A percentile compares a stretch with the other conserved stretches of the same genome.
Conservation (phyloP, 2,329 filamentous ascomycete species). For the Fusarium penzigii region DNA sequence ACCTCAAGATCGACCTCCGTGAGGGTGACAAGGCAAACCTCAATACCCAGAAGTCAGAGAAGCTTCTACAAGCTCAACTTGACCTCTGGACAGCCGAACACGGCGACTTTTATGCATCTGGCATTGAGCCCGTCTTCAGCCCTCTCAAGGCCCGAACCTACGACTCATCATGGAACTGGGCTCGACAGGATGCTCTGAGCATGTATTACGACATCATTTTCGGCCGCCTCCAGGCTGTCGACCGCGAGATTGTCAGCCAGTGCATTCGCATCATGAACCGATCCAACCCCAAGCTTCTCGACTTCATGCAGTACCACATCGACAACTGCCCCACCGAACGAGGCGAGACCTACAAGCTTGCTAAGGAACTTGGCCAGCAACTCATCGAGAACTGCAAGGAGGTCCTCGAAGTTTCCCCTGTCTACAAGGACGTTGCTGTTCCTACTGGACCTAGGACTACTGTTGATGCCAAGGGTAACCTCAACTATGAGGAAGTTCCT, state of each 20-base stretch:
- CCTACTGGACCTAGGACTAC: constrained; percentile 91
- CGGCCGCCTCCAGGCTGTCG: constrained; percentile 85
- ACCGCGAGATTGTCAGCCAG: constrained; percentile 96
- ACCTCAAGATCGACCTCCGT: constrained; percentile 94
- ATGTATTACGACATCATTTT: constrained; percentile 99
- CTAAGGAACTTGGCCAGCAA: constrained; percentile 88
- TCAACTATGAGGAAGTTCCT: constrained; percentile 87
- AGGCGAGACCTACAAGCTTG: constrained; percentile 96
- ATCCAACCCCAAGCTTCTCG: constrained; percentile 90
- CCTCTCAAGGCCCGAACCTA: constrained; percentile 93
- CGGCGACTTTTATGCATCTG: constrained; percentile 91
- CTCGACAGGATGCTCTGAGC: constrained; percentile 90
- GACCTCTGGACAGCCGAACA: constrained; percentile 96
- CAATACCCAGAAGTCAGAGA: constrained; percentile 79
- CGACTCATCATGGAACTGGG: constrained; percentile 99
- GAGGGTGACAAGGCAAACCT: constrained; percentile 95
- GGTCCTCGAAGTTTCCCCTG: constrained; percentile 77
- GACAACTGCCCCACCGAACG: constrained; percentile 97
- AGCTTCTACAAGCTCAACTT: constrained; percentile 86
- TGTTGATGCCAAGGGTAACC: constrained; percentile 88
- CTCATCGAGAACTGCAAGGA: constrained; percentile 98
- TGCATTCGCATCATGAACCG: constrained; percentile 99
- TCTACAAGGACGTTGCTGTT: constrained; percentile 93
- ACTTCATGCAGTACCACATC: constrained; percentile 99
- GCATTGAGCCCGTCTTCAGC: constrained; percentile 93